Base-by-base conservation (phyloP, 2,329 filamentous ascomycete genomes). In the Leptographium procerum region DNA sequence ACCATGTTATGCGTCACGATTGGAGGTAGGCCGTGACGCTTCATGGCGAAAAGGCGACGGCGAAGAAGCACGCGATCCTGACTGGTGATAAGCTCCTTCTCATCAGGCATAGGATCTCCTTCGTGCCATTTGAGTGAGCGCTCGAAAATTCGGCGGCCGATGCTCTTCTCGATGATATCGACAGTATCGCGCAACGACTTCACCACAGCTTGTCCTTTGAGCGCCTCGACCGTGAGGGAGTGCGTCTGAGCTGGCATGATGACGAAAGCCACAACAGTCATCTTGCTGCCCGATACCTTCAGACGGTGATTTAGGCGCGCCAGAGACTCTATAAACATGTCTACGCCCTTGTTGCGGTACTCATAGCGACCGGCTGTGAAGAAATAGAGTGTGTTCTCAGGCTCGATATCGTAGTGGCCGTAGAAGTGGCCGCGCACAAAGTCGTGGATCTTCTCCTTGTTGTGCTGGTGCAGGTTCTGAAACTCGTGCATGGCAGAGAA, bases 1-100 rank as follows among this genome's bases (percentile, higher is more conserved):
- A 89, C 75, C 92, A 99, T 96, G 80, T 99, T 97, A 79, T 99
- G 94, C 5, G 94, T 99, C 61, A 97, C 92, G 68, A 99, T 95
- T 0, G 94, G 94, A 4, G 94, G 94, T 33, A 97, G 82, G 45
- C 83, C 84, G 71, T 91, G 82, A 57, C 94, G 83, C 79, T 97
- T 97, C 91, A 97, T 96, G 62, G 91, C 94, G 69, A 96, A 99
- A 54, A 99, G 79, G 57, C 94, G 85, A 63, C 94, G 86, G 52
- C 94, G 88, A 56, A 99, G 82, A 67, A 97, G 82, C 60, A 97
- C 91, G 63, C 92, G 91, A 72, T 99, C 94, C 69, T 95, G 88
- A 61, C 86, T 85, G 36, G 89, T 92, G 65, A 99, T 89, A 45
- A 99, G 80, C 67, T 97, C 94, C 79, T 96, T 96, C 77, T 96